Evolutionary conservation across 1,284 basidiomycete species (phyloP), one percentile per base, ranked within the genome.

Genomic region (Veloporphyrellus conicus): DNA sequence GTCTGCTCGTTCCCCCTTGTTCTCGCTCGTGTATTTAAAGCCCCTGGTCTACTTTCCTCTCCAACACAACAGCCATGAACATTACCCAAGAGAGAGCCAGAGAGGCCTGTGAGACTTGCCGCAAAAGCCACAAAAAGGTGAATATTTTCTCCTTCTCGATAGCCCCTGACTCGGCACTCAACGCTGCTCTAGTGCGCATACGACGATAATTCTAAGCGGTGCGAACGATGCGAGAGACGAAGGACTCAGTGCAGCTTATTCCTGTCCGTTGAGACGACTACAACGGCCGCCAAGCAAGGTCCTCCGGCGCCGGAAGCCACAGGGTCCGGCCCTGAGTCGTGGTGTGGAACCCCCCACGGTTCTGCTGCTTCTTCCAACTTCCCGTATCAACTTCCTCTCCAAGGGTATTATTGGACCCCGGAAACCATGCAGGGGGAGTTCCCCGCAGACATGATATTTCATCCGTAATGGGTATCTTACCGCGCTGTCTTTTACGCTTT

Each of bases 71-170:
- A 45, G 42, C 29, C 36, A 65, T 67, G 62, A 60, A 37, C 49
- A 32, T n/a, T 19, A 41, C 36, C 8, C 1, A 43, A 23, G 51
- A 60, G 35, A 65, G 66, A 54, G 62, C 64, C 11, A 63, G 50
- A 44, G 54, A 60, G 38, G 64, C 64, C 15, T 66, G 64, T 50
- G 52, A 53, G 1, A 34, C 57, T 38, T 66, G 64, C 41, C 64
- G 59, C 38, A 57, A 28, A 37, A 62, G 58, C 19, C 64, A 68
- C 49, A 67, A 68, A 40, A 68, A 54, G 56, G 64, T 67, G n/a
- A n/a, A n/a, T 32, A 5, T n/a, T 14, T n/a, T 6, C 23, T 29
- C 14, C 4, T 10, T 12, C 27, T 14, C 18, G 9, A 6, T 18
- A 20, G n/a, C 11, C 16, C 15, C n/a, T 29, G 37, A 33, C 25